phyloP scores from a whole-genome alignment of 129 eudicot genomes.

The Dittrichia graveolens region DNA sequence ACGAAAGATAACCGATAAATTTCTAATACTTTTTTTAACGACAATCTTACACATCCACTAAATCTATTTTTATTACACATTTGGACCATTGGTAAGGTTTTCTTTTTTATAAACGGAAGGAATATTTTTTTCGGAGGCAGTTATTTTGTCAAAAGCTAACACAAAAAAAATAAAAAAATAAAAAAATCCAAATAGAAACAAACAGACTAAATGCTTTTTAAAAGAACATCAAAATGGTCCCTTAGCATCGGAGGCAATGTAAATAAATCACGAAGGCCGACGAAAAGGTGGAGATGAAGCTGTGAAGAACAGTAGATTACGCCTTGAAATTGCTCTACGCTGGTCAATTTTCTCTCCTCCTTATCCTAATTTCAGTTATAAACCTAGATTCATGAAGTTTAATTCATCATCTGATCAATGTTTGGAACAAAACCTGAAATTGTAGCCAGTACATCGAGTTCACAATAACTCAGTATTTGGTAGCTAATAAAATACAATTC shows the following conservation, averaged over 20 bases:
- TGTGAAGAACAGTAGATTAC: neutral
- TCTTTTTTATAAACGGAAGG: too few relatives aligned
- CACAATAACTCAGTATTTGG: constrained; percentile 19
- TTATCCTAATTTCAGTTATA: neutral
- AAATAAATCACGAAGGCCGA: constrained; percentile 1
- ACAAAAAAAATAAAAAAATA: too few relatives aligned
- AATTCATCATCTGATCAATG: constrained; percentile 29
- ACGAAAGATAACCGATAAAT: too few relatives aligned
- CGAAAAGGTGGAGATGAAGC: constrained; percentile 9
- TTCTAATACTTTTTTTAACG: too few relatives aligned
- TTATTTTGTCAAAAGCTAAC: too few relatives aligned
- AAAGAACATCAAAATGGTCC: neutral
- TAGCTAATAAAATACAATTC: neutral
- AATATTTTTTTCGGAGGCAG: too few relatives aligned
- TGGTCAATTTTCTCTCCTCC: neutral
- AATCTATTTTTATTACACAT: too few relatives aligned
- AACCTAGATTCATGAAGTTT: neutral
- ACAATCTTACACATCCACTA: too few relatives aligned
- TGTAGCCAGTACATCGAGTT: constrained; percentile 7
- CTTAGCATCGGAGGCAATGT: neutral
- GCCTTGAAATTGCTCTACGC: neutral
- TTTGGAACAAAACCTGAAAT: constrained; percentile 16
- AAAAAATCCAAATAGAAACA: constrained; percentile 24
- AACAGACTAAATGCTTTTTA: constrained; percentile 15
- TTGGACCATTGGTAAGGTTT: too few relatives aligned